phyloP scores from a whole-genome alignment of 192 early-diverging fungal genomes.

The Entrophospora sp. region DNA sequence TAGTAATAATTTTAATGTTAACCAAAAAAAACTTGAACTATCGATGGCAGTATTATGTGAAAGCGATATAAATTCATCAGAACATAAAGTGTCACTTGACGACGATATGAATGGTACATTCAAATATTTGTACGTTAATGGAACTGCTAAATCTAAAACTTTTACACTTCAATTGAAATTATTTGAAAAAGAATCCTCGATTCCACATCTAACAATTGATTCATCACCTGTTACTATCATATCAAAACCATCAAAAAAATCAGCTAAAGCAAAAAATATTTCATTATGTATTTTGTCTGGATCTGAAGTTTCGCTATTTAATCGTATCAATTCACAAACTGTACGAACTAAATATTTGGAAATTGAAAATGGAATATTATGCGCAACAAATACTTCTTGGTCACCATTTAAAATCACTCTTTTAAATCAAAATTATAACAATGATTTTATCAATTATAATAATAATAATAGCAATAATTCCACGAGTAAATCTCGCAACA shows the following conservation, averaged over 20 bases:
- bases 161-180: slow-evolving; percentile 63
- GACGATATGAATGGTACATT: slow-evolving; percentile 53
- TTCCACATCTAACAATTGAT: slow-evolving; percentile 54
- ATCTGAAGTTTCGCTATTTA: slow-evolving; percentile 74
- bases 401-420: slow-evolving; percentile 50
- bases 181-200: slow-evolving; percentile 33
- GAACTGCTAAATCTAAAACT: slow-evolving; percentile 71
- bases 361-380: slow-evolving; percentile 46
- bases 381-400: slow-evolving; percentile 56
- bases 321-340: slow-evolving; percentile 87
- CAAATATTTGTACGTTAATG: slow-evolving; percentile 69
- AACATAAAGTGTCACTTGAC: slow-evolving; percentile 41
- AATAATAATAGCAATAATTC: slow-evolving; percentile 5
- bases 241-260: slow-evolving; percentile 91
- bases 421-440: slow-evolving; percentile 15
- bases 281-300: slow-evolving; percentile 70
- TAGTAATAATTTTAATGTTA: slow-evolving; percentile 27
- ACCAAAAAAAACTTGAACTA: slow-evolving; percentile 49
- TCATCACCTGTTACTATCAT: slow-evolving; percentile 74
- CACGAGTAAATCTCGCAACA: slow-evolving; percentile 8
- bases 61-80: slow-evolving; percentile 32
- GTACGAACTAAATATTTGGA: slow-evolving; percentile 80
- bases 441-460: no score
- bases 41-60: slow-evolving; percentile 57
- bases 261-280: slow-evolving; percentile 70